phyloP scores from a whole-genome alignment of 2,329 filamentous ascomycete species.

The Lasiodiplodia theobromae region DNA sequence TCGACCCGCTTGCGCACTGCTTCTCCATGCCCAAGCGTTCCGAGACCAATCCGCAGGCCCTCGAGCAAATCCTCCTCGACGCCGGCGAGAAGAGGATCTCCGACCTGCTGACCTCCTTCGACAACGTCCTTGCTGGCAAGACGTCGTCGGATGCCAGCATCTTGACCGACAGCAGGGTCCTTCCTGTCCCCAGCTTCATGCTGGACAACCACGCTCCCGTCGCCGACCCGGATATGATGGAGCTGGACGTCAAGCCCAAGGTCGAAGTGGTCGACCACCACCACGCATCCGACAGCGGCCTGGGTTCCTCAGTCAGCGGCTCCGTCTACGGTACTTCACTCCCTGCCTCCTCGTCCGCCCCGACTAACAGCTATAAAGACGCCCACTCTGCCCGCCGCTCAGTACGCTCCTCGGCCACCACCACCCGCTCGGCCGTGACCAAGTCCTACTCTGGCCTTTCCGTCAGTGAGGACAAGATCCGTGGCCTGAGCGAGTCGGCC shows the following conservation, averaged over 20 bases:
- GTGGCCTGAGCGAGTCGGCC: conserved; percentile 72
- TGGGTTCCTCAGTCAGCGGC: conserved; percentile 81
- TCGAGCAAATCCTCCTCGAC: conserved; percentile 57
- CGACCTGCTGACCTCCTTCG: conserved; percentile 54
- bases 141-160: conserved; percentile 44
- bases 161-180: conserved; percentile 56
- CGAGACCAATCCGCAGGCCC: conserved; percentile 56
- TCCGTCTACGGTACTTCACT: conserved; percentile 50
- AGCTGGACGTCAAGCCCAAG: conserved; percentile 55
- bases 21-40: conserved; percentile 55
- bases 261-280: conserved; percentile 55
- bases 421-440: conserved; percentile 50
- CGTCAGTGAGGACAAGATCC: conserved; percentile 54
- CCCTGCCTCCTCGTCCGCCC: conserved; percentile 31
- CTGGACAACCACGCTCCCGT: conserved; percentile 44
- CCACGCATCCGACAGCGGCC: conserved; percentile 84
- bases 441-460: conserved; percentile 53
- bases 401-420: conserved; percentile 46
- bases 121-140: conserved; percentile 51
- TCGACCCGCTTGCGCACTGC: conserved; percentile 46
- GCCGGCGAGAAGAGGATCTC: conserved; percentile 53
- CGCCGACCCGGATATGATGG: conserved; percentile 46
- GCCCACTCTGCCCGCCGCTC: conserved; percentile 42
- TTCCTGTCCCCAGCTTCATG: conserved; percentile 56
- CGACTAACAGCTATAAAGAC: conserved; percentile 45